A percentile compares a stretch with the other conserved stretches of the same genome.
Evolutionary conservation across 495 filamentous ascomycete genomes (phyloP).

Genomic region (Immersiella caudata): DNA sequence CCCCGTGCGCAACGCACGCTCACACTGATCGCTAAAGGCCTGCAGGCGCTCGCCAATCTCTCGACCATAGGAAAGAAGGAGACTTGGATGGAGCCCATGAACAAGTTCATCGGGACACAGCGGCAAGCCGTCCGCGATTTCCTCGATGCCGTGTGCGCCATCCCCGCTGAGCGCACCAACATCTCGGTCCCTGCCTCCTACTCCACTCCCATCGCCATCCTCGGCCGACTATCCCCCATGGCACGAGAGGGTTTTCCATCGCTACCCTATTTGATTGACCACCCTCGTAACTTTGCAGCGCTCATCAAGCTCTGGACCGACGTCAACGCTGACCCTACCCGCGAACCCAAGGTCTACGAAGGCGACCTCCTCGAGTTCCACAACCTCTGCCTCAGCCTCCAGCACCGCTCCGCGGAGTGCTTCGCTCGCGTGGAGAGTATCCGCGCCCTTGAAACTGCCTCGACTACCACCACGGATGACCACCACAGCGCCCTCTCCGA

Average conservation of each 20-base stretch:
- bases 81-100: slow-evolving; percentile 99
- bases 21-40: slow-evolving; percentile 89
- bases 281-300: slow-evolving; percentile 84
- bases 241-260: slow-evolving; percentile 93
- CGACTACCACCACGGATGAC: slow-evolving; percentile 42
- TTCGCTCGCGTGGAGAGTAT: slow-evolving; percentile 35
- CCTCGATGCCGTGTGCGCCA: slow-evolving; percentile 81
- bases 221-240: slow-evolving; percentile 76
- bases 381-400: slow-evolving; percentile 68
- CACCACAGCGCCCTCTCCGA: slow-evolving; percentile 72
- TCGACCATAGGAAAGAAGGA: slow-evolving; percentile 94
- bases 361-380: slow-evolving; percentile 75
- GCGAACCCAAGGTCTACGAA: slow-evolving; percentile 52
- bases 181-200: slow-evolving; percentile 80
- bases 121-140: slow-evolving; percentile 81
- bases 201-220: slow-evolving; percentile 88
- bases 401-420: slow-evolving; percentile 62
- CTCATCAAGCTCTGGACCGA: slow-evolving; percentile 89
- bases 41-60: slow-evolving; percentile 95
- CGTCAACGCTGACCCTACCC: slow-evolving; percentile 49
- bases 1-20: slow-evolving; percentile 85
- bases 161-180: slow-evolving; percentile 69
- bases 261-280: slow-evolving; percentile 91
- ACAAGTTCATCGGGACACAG: slow-evolving; percentile 67
- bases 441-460: slow-evolving; percentile 62